These are phyloP conservation scores for Thuja plicata DNA, from an alignment of 83 land plant species.

Conservation along the genomic window DNA sequence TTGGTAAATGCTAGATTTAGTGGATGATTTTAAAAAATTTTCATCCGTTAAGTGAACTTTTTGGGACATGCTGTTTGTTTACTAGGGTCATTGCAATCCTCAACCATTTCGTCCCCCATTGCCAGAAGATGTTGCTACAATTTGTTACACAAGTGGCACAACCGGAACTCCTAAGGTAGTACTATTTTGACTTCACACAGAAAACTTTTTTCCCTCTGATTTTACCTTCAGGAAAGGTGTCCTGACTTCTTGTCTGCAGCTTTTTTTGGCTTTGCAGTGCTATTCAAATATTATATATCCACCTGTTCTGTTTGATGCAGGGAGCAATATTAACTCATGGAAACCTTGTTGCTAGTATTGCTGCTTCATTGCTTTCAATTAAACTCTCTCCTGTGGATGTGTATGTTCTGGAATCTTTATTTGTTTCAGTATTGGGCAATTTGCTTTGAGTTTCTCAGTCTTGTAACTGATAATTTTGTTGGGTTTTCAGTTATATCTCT, in stretches of 20 bases:
- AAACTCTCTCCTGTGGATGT: conserved; percentile 58
- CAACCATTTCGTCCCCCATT: conserved; percentile 73
- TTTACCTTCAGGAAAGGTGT: not conserved
- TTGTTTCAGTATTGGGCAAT: not conserved
- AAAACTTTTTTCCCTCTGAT: not conserved
- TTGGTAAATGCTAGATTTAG: not conserved
- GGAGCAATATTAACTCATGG: conserved; percentile 88
- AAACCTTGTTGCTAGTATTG: conserved; percentile 78
- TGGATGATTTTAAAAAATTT: not conserved
- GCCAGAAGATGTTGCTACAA: conserved; percentile 90
- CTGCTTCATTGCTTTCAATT: conserved; percentile 36
- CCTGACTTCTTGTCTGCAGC: not conserved
- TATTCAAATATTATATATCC: not conserved
- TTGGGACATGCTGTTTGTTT: not conserved
- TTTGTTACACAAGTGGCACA: conserved; percentile 99
- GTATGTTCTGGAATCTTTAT: conserved; percentile 38
- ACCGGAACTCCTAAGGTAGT: conserved; percentile 97
- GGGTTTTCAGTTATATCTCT: conserved; percentile 70
- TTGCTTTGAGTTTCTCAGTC: not conserved
- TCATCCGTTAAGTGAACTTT: not conserved
- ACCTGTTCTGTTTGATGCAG: conserved; percentile 30
- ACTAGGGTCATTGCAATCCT: conserved; percentile 63
- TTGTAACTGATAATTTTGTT: conserved; percentile 4
- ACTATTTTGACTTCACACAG: not conserved
- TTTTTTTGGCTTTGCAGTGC: not conserved